Percentiles rank a stretch among this genome's conserved stretches.
These are phyloP conservation scores for Cardiospermum halicacabum DNA, from an alignment of 345 rosid species.

Conservation along the genomic window DNA sequence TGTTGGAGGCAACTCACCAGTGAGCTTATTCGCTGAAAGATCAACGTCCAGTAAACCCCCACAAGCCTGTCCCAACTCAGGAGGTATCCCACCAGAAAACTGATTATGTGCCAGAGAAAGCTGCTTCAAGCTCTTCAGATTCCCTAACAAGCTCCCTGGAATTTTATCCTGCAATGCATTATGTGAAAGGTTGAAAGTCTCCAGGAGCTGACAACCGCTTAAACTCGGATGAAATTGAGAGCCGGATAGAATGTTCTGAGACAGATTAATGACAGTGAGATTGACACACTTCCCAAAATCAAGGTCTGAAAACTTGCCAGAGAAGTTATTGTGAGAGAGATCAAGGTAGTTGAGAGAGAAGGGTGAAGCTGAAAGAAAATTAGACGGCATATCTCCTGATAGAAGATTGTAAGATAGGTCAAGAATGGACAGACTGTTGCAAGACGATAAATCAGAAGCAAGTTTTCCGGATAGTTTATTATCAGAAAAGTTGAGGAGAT, in stretches of 20 bases:
- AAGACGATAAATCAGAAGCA: slow-evolving; percentile 29
- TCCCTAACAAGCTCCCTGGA: slow-evolving; percentile 56
- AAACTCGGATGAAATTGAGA: slow-evolving; percentile 41
- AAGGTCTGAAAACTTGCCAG: slow-evolving; percentile 48
- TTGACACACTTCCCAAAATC: slow-evolving; percentile 61
- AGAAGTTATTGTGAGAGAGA: slow-evolving; percentile 70
- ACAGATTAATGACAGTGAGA: slow-evolving; percentile 50
- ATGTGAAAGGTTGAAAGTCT: slow-evolving; percentile 58
- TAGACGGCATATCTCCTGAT: slow-evolving; percentile 51
- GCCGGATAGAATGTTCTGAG: slow-evolving; percentile 59
- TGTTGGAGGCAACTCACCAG: slow-evolving; percentile 50
- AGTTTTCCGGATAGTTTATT: slow-evolving; percentile 57
- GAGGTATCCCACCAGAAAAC: slow-evolving; percentile 60
- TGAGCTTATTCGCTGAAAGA: slow-evolving; percentile 63
- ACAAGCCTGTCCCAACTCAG: slow-evolving; percentile 59
- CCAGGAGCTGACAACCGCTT: slow-evolving; percentile 46
- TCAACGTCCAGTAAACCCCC: slow-evolving; percentile 54
- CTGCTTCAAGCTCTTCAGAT: slow-evolving; percentile 45
- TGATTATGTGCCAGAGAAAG: slow-evolving; percentile 59
- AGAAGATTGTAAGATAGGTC: slow-evolving; percentile 68
- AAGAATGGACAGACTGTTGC: slow-evolving; percentile 46
- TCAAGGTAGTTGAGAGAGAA: slow-evolving; percentile 52
- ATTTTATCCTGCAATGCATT: slow-evolving; percentile 48
- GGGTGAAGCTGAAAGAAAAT: slow-evolving; percentile 37
- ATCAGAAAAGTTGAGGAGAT: slow-evolving; percentile 56